Base-by-base conservation (phyloP, 1,284 basidiomycete species). In the Phellinidium pouzarii region DNA sequence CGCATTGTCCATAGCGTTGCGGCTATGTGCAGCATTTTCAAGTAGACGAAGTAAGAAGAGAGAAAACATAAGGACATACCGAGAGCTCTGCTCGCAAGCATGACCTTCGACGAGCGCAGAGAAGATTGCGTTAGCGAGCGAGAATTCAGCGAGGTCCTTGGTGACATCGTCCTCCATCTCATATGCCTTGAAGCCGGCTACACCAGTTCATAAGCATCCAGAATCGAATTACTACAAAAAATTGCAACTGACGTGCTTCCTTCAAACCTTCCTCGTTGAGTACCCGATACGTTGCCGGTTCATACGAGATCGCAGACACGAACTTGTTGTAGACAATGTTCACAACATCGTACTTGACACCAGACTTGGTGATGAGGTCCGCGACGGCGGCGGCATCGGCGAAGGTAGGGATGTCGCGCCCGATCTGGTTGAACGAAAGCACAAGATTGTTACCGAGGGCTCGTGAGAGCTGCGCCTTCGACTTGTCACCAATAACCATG, bases 1-100 rank as follows among this genome's bases (percentile, higher is more conserved):
- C 49, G 95, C 96, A 67, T 95, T 99, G 84, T 99, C 95, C 95
- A 99, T 99, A 66, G 96, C 95, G 64, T 96, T 98, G 62, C 95
- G 89, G 72, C 93, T 80, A 55, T 23, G 58, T 60, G 44, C 60
- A 42, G 11, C 23, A 22, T 36, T 14, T 36, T 4, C 25, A 31
- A 8, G 26, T 22, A 43, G 64, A 48, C 64, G 43, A 42, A 12
- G 22, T 17, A 37, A 26, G 8, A 31, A 19, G 52, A 14, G 4
- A 20, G 29, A 29, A 9, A 34, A 31, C 17, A 20, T 11, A 14
- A 14, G 31, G 22, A 65, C 76, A 25, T 69, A 88, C 87, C 87
- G 85, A 66, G 87, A 82, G 65, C 85, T 88, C 68, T 88, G 90
- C 73, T 99, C 95, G 63, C 94, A 92, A 56, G 96, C 95, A 70